phyloP scores from a whole-genome alignment of 2,329 filamentous ascomycete genomes.

The Neopestalotiopsis clavispora region DNA sequence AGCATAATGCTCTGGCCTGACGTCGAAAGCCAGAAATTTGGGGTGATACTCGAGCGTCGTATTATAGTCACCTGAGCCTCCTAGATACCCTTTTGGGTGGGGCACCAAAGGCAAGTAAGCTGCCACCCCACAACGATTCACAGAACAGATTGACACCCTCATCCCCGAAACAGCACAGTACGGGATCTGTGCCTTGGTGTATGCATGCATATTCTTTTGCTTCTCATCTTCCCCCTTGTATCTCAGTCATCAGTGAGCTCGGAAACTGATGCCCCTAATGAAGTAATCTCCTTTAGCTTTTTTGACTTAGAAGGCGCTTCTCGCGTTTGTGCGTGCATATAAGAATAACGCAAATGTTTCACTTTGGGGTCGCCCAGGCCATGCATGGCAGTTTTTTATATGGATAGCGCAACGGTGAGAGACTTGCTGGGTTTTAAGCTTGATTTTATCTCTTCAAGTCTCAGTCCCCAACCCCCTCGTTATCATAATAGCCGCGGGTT shows the following conservation, averaged over 20 bases:
- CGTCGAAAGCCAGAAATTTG: background rate
- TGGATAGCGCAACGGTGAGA: background rate
- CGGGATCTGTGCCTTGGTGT: background rate
- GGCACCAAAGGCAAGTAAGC: background rate
- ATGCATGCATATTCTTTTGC: background rate
- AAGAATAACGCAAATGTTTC: background rate
- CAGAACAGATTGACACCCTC: background rate
- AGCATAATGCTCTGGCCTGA: too few relatives aligned
- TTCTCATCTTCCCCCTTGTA: too few relatives aligned
- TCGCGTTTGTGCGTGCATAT: background rate
- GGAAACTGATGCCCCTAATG: background rate
- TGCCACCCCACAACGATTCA: background rate
- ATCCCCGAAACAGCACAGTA: background rate
- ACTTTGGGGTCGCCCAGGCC: background rate
- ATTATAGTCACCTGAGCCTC: background rate
- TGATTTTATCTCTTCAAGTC: background rate
- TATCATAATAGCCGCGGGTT: background rate
- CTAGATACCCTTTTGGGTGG: background rate
- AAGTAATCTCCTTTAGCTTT: background rate
- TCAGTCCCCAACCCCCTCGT: background rate
- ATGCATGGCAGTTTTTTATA: background rate
- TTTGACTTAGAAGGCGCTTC: background rate
- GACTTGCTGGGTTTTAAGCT: background rate
- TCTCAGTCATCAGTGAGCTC: background rate
- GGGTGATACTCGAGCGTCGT: background rate